Base-by-base conservation (phyloP, 192 early-diverging fungal genomes). In the Coemansia sp. region DNA sequence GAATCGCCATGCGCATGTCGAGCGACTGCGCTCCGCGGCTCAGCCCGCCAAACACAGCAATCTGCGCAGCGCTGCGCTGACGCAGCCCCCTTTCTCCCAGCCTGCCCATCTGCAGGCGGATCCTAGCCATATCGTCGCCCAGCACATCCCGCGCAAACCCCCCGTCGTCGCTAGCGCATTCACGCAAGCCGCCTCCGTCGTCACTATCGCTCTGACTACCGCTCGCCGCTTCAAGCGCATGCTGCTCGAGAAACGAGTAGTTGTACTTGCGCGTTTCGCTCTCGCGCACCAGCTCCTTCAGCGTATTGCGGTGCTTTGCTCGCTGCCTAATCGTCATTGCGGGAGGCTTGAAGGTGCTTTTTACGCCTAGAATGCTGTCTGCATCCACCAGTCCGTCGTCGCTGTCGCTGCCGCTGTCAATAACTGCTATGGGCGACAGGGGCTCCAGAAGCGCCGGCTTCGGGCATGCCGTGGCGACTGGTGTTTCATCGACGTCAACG, bases 221-320 rank as follows among this genome's bases (percentile, higher is more conserved):
- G 0, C 57, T 55, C 11, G 51, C 25, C 6, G 11, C 40, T 13
- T 14, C 24, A 25, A 45, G 34, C 27, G 70, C 38, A 17, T 59
- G 64, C 53, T 58, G 45, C 3, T 77, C 73, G 19, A 77, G 30
- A 57, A 70, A 69, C 17, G 27, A 45, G 39, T 64, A 33, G 34
- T 67, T 51, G 64, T 77, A 70, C 24, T 59, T 69, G 41, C 53
- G 52, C 41, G 47, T 43, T 30, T 45, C 42, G 3, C 34, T 58
- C 14, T 55, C 64, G n/a, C 50, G 73, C 12, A 70, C 73, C 18
- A 77, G 61, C 14, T 55, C 59, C 52, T 77, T 66, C 14, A 77
- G 47, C 27, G 67, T 56, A 47, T 77, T 77, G 19, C 57, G 53
- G 39, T 77, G 69, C 8, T 55, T 45, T 37, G 59, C 40, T 13